Conservation (phyloP, 768 basidiomycete genomes). For the Agrocybe pediades region DNA sequence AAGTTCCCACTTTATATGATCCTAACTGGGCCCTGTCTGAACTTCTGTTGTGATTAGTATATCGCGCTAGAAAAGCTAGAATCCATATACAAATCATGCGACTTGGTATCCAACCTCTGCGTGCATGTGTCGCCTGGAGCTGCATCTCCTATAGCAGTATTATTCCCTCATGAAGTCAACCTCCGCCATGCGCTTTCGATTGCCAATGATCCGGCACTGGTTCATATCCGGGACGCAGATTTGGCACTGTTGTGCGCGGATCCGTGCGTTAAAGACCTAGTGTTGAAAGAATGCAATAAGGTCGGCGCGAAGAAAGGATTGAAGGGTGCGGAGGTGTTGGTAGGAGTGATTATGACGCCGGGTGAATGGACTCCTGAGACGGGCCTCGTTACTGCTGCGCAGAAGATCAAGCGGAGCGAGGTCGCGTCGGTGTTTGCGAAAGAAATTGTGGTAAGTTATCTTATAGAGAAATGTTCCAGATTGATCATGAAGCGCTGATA, state of each 20-base stretch:
- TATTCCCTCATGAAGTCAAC: slow-evolving; percentile 79
- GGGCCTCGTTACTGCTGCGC: slow-evolving; percentile 86
- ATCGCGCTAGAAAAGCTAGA: slow-evolving; percentile 91
- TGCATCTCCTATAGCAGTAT: slow-evolving; percentile 79
- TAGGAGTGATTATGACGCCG: slow-evolving; percentile 73
- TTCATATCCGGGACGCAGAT: slow-evolving; percentile 9
- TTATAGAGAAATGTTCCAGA: slow-evolving; percentile 22
- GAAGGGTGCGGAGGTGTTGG: slow-evolving; percentile 75
- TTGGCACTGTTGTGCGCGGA: slow-evolving; percentile 9
- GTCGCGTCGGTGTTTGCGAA: slow-evolving; percentile 65
- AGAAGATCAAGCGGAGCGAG: slow-evolving; percentile 81
- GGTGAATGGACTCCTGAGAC: slow-evolving; percentile 94
- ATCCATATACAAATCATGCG: slow-evolving; percentile 84
- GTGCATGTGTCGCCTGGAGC: slow-evolving; percentile 77
- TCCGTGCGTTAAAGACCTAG: slow-evolving; percentile 37
- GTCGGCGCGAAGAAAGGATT: slow-evolving; percentile 83
- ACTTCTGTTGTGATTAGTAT: slow-evolving; percentile 47
- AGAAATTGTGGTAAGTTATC: slow-evolving; percentile 61
- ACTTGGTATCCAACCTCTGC: slow-evolving; percentile 78
- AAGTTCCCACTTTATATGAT: neutral
- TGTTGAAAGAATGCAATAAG: slow-evolving; percentile 75
- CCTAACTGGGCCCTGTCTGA: neutral
- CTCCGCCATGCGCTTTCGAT: slow-evolving; percentile 53
- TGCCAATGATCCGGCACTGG: slow-evolving; percentile 14
- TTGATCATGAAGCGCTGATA: neutral